These are phyloP conservation scores for Tuber borchii DNA, from an alignment of 495 filamentous ascomycete genomes.

Conservation along the genomic window DNA sequence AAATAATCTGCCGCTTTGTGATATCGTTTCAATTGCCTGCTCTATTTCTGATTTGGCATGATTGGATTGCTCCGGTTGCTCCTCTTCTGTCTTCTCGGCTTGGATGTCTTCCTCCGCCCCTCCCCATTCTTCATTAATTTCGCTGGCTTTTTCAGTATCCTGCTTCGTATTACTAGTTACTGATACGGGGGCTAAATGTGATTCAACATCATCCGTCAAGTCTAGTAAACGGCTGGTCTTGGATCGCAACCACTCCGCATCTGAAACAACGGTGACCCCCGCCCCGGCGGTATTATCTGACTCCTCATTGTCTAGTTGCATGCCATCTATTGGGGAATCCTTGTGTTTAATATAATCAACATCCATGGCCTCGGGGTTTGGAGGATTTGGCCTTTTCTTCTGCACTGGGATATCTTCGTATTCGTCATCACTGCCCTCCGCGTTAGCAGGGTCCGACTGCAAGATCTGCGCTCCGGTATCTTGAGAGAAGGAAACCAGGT, in stretches of 20 bases:
- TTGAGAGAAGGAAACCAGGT: conserved; percentile 48
- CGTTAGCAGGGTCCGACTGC: conserved; percentile 35
- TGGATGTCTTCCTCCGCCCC: conserved; percentile 31
- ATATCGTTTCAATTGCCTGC: conserved; percentile 48
- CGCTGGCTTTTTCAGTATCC: conserved; percentile 19
- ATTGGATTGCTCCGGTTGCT: conserved; percentile 23
- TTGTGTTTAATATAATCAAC: conserved; percentile 27
- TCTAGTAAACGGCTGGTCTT: conserved; percentile 86
- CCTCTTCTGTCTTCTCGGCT: conserved; percentile 36
- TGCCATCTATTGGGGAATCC: background rate
- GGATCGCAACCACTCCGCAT: conserved; percentile 88
- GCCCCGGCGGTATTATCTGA: conserved; percentile 7
- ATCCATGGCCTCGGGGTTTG: background rate
- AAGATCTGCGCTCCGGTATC: conserved; percentile 45
- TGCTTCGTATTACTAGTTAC: background rate
- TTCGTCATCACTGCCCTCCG: conserved; percentile 56
- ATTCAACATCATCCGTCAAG: conserved; percentile 63
- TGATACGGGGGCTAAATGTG: conserved; percentile 21
- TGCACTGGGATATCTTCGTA: conserved; percentile 54
- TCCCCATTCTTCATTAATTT: conserved; percentile 28
- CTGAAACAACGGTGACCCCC: conserved; percentile 49
- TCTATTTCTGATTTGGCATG: conserved; percentile 41
- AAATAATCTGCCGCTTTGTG: conserved; percentile 66
- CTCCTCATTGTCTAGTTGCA: conserved; percentile 8
- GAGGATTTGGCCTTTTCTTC: conserved; percentile 44